Conservation (phyloP, 108 stramenopile genomes). For the Fragilaria crotonensis region DNA sequence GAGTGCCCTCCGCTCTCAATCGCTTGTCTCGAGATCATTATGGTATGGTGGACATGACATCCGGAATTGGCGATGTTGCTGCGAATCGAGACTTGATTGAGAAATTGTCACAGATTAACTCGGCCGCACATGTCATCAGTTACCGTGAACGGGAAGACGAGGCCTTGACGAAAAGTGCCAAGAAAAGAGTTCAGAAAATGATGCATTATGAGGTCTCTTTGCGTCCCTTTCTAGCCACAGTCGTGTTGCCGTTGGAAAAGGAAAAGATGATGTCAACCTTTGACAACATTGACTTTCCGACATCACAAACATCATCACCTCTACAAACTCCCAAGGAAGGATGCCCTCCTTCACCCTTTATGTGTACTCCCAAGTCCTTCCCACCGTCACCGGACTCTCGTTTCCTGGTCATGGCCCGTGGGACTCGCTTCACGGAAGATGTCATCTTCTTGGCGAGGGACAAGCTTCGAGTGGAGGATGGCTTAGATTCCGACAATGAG, state of each 20-base stretch:
- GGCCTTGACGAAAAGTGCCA: constrained; percentile 43
- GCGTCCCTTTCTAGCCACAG: constrained; percentile 81
- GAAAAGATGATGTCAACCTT: constrained; percentile 2
- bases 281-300: constrained; percentile 1
- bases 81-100: constrained; percentile 11
- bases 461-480: constrained; percentile 81
- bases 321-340: not conserved
- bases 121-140: constrained; percentile 54
- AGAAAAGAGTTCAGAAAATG: constrained; percentile 71
- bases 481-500: constrained; percentile 65
- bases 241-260: constrained; percentile 24
- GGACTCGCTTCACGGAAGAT: constrained; percentile 85
- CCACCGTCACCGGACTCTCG: constrained; percentile 90
- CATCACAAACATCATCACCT: not conserved
- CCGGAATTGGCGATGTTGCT: constrained; percentile 14
- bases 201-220: constrained; percentile 85
- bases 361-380: constrained; percentile 96
- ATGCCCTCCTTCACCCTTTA: constrained; percentile 53
- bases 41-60: not conserved
- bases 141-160: constrained; percentile 64
- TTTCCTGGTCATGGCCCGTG: constrained; percentile 74
- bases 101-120: constrained; percentile 62
- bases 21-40: constrained; percentile 21
- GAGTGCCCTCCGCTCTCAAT: constrained; percentile 65
- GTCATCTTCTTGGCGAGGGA: constrained; percentile 92